These are phyloP conservation scores for Coniochaeta pulveracea DNA, from an alignment of 2,329 filamentous ascomycete species.

Conservation along the genomic window DNA sequence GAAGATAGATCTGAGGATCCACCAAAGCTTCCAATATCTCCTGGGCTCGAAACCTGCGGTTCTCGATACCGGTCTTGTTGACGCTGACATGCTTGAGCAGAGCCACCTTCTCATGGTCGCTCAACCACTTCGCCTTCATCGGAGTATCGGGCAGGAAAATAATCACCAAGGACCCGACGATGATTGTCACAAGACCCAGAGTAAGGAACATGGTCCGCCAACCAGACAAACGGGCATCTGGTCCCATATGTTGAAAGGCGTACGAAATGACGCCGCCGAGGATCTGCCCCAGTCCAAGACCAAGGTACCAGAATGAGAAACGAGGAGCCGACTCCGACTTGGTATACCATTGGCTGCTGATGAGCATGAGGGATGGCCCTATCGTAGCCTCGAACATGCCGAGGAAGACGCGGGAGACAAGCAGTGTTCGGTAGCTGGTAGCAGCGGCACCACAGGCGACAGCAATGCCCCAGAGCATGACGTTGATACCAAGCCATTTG, in stretches of 20 bases:
- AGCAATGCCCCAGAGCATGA: constrained; percentile 46
- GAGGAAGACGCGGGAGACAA: constrained; percentile 44
- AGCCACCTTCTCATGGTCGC: constrained; percentile 27
- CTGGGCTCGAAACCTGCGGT: constrained; percentile 37
- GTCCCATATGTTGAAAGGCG: constrained; percentile 39
- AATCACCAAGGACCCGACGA: constrained; percentile 27
- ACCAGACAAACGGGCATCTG: constrained; percentile 19
- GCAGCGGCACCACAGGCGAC: constrained; percentile 42
- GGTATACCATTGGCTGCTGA: constrained; percentile 48
- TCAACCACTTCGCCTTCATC: constrained; percentile 28
- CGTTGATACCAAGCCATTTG: constrained; percentile 49
- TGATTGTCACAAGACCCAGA: constrained; percentile 31
- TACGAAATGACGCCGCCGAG: constrained; percentile 34
- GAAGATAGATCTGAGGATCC: constrained; percentile 39
- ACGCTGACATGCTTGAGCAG: constrained; percentile 41
- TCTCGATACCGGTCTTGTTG: constrained; percentile 47
- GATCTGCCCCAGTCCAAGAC: constrained; percentile 47
- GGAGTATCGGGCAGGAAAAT: constrained; percentile 37
- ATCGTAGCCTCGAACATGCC: constrained; percentile 52
- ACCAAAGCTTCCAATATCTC: constrained; percentile 39
- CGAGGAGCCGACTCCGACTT: constrained; percentile 45
- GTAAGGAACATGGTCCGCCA: constrained; percentile 41
- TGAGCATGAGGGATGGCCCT: constrained; percentile 47
- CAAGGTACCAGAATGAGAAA: constrained; percentile 50
- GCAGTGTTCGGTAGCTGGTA: constrained; percentile 38